Base-by-base conservation (phyloP, 768 basidiomycete species). In the Neoboletus brunneissimus region DNA sequence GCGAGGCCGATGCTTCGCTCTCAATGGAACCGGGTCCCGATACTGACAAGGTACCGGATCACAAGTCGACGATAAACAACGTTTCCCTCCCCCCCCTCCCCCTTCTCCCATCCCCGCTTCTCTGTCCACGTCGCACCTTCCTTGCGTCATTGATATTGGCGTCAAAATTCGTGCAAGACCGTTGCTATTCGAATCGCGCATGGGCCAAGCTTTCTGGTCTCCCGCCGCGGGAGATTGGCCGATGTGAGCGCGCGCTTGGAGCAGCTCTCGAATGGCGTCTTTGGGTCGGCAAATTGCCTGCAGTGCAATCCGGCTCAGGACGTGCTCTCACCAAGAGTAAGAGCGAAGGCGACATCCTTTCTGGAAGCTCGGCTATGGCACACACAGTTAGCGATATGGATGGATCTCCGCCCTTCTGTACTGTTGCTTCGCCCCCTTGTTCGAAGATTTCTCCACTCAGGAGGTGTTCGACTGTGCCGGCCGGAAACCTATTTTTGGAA, bases 131-230 rank as follows among this genome's bases (percentile, higher is more conserved):
- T 27, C 82, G 94, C 25, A 84, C 92, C 0, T 97, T 98, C 72
- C 78, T 97, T 10, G 92, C 92, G 0, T 85, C 91, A 0, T 76
- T 98, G 41, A 92, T 98, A 54, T 79, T 93, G 50, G 95, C 94
- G 0, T 88, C 89, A 16, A 98, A 98, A 64, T 95, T 95, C 68
- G 85, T 89, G 58, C 93, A 95, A 75, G 94, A 98, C 66, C 87
- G 91, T 49, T 92, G 90, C 42, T 97, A 95, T 64, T 94, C 91
- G 15, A 96, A 97, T 69, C 84, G 86, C 27, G 94, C 94, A 18
- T 97, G 95, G 95, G 89, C 91, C 1, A 94, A 94, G 66, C 81
- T 98, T 7, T 90, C 89, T n/a, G 93, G 94, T 18, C 79, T 98
- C 3, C 84, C 87, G 0, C 85, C 91, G 5, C 76, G 85, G 41